Base-by-base conservation (phyloP, 1,284 basidiomycete species). In the Kalmanozyma brasiliensis region DNA sequence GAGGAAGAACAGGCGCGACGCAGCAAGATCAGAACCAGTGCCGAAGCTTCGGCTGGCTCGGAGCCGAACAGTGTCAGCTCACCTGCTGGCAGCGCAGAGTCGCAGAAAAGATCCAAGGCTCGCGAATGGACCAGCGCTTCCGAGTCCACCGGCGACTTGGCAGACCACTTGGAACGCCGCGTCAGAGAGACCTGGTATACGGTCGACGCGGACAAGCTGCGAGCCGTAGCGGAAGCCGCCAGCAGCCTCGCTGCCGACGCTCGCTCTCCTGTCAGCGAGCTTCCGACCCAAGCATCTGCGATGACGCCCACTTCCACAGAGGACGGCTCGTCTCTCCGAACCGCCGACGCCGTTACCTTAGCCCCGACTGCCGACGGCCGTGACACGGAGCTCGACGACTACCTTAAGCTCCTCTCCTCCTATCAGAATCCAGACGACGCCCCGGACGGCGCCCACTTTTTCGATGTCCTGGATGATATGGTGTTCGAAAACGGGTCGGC, bases 381-480 rank as follows among this genome's bases (percentile, higher is more conserved):
- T 20, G 57, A 62, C 24, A 49, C 53, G 5, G 68, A 71, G 17
- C 37, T 71, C 2, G 62, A 65, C 36, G 55, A 61, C 13, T 71
- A 71, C 20, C 63, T 71, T 16, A 53, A 57, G 38, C 45, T 71
- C 24, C 49, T 71, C 13, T 61, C 68, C 2, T 66, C 62, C 16
- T 66, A 71, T 20, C 68, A 71, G 49, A 71, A 66, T 32, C 63
- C 68, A 11, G 57, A 61, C 35, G 57, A 71, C 22, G 57, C 52
- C 1, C 53, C 68, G 16, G 68, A 57, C 19, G 68, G 62, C 3
- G 49, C 49, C 1, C 45, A 61, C 40, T 66, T 61, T 16, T 71
- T 71, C 16, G 59, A 66, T 16, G 63, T 71, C 3, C 55, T 71
- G 16, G 62, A 66, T n/a, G 68, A 71, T 34, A 40, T 59, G 14